phyloP scores from a whole-genome alignment of 345 rosid species.

The Linum trigynum region DNA sequence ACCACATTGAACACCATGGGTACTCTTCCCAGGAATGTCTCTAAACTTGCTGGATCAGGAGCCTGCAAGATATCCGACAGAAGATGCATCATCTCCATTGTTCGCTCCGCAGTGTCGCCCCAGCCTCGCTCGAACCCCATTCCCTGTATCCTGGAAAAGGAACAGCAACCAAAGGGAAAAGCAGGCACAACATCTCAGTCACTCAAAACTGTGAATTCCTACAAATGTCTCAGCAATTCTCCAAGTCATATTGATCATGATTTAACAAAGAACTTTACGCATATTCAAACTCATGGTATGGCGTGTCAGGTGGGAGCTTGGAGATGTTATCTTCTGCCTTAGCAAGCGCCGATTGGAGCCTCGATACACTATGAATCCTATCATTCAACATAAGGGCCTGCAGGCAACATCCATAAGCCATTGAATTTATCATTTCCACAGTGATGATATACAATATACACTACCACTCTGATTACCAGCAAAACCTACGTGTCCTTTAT shows the following conservation, averaged over 20 bases:
- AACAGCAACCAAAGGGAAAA: constrained; percentile 4
- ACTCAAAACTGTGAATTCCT: not conserved
- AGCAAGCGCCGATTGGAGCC: constrained; percentile 54
- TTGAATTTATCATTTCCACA: constrained; percentile 3
- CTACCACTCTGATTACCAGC: not conserved
- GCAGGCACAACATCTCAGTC: not conserved
- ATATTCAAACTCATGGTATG: constrained; percentile 68
- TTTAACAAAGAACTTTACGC: constrained; percentile 23
- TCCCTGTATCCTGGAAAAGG: constrained; percentile 54
- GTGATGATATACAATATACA: not conserved
- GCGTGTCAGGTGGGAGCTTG: constrained; percentile 59
- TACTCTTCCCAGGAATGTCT: constrained; percentile 85
- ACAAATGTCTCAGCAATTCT: not conserved
- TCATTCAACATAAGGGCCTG: constrained; percentile 95
- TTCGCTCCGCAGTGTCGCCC: constrained; percentile 87
- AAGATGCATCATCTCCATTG: constrained; percentile 70
- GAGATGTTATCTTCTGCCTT: constrained; percentile 89
- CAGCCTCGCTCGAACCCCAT: constrained; percentile 99
- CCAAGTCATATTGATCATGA: not conserved
- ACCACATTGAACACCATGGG: constrained; percentile 97
- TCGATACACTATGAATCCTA: constrained; percentile 47
- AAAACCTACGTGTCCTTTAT: constrained; percentile 81
- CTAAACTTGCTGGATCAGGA: constrained; percentile 86
- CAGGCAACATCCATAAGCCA: constrained; percentile 2
- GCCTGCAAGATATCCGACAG: constrained; percentile 92